Evolutionary conservation across 371 early-diverging fungal genomes (phyloP).

Genomic region (Circinella umbellata): DNA sequence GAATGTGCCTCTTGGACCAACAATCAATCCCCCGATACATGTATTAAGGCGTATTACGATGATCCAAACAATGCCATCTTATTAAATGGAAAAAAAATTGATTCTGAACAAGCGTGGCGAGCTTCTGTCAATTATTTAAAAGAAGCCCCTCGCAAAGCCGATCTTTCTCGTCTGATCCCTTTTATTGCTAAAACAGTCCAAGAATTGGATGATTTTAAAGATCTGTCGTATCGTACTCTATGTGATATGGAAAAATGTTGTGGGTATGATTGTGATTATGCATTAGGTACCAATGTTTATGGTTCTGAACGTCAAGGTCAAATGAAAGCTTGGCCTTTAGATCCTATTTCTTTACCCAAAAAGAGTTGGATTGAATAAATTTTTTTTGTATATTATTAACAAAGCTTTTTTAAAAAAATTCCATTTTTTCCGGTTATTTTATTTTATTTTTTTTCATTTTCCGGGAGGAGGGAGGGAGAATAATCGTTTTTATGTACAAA

Average conservation of each 20-base stretch:
- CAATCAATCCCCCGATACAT: slow-evolving; percentile 8
- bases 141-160: slow-evolving; percentile 21
- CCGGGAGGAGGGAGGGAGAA: background rate
- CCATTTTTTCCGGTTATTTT: no score
- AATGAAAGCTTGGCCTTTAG: slow-evolving; percentile 16
- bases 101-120: background rate
- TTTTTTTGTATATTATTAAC: no score
- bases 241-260: slow-evolving; percentile 25
- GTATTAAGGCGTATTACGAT: slow-evolving; percentile 6
- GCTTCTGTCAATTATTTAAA: slow-evolving; percentile 19
- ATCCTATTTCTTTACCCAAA: background rate
- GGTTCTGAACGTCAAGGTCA: slow-evolving; percentile 12
- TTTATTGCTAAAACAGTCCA: slow-evolving; percentile 19
- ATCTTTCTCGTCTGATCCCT: slow-evolving; percentile 18
- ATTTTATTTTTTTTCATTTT: no score
- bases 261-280: slow-evolving; percentile 15
- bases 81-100: background rate
- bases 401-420: no score
- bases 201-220: slow-evolving; percentile 20
- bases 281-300: slow-evolving; percentile 15
- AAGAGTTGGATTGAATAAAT: slow-evolving; percentile 18
- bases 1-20: slow-evolving; percentile 22
- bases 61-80: background rate
- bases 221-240: slow-evolving; percentile 13
- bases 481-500: slow-evolving; percentile 5